Conservation (phyloP, 148 eudicot species). For the Rhododendron kiyosumense region DNA sequence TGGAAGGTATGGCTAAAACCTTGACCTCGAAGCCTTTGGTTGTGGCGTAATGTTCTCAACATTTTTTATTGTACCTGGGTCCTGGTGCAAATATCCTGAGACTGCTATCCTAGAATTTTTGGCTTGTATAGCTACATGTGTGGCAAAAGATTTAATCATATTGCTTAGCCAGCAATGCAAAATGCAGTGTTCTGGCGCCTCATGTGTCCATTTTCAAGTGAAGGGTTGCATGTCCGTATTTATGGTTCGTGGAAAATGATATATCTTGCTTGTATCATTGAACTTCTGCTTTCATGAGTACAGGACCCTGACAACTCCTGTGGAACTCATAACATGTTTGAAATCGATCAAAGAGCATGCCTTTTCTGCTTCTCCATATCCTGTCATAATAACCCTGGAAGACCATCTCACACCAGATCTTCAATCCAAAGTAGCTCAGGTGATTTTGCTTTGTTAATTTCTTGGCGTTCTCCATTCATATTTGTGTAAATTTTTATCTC, state of each 20-base stretch:
- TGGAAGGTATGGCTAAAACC: slow-evolving; percentile 45
- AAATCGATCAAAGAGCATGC: slow-evolving; percentile 73
- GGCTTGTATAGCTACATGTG: neutral
- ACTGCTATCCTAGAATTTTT: neutral
- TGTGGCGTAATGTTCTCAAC: neutral
- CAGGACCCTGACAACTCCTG: slow-evolving; percentile 86
- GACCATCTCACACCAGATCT: slow-evolving; percentile 83
- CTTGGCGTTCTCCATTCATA: neutral
- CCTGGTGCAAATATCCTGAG: neutral
- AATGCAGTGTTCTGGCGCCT: neutral
- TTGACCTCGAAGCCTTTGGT: neutral
- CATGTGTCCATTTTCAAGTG: neutral
- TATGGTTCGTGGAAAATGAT: neutral
- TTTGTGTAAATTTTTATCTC: neutral
- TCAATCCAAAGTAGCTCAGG: slow-evolving; percentile 87
- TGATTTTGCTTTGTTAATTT: slow-evolving; percentile 10
- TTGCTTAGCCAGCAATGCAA: neutral
- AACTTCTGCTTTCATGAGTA: neutral
- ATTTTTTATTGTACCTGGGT: neutral
- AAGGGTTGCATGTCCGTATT: neutral
- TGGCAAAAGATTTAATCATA: neutral
- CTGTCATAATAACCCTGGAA: slow-evolving; percentile 84
- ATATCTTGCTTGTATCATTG: neutral
- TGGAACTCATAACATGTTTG: slow-evolving; percentile 64
- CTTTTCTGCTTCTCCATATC: slow-evolving; percentile 66